Percentiles rank a stretch among this genome's conserved stretches.
phyloP scores from a whole-genome alignment of 2,329 filamentous ascomycete genomes.

The Incumbomyces lentus region DNA sequence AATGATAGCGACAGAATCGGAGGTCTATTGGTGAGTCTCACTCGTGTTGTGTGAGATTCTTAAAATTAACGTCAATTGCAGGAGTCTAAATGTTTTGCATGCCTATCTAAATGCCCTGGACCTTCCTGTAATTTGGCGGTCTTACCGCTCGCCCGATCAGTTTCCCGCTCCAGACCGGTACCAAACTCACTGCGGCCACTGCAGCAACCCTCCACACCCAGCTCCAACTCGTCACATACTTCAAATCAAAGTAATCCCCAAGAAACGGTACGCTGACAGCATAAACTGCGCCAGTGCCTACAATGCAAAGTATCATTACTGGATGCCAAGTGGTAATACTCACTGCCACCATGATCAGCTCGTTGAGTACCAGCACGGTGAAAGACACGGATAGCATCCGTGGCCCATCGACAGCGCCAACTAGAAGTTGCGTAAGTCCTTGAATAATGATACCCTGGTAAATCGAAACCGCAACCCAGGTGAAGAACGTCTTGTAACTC shows the following conservation, averaged over 20 bases:
- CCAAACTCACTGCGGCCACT: slow-evolving; percentile 67
- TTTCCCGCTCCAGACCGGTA: slow-evolving; percentile 82
- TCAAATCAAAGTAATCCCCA: slow-evolving; percentile 78
- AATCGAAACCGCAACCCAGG: slow-evolving; percentile 89
- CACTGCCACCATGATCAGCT: slow-evolving; percentile 92
- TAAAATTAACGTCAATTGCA: too few species aligned
- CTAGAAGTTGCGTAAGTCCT: slow-evolving; percentile 80
- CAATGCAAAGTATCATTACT: slow-evolving; percentile 73
- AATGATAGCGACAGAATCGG: too few species aligned
- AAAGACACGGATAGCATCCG: slow-evolving; percentile 85
- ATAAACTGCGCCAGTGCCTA: slow-evolving; percentile 75
- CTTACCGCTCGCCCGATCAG: slow-evolving; percentile 73
- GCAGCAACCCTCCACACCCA: slow-evolving; percentile 83
- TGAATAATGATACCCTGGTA: slow-evolving; percentile 96
- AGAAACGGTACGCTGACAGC: slow-evolving; percentile 76
- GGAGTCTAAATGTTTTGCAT: too few species aligned
- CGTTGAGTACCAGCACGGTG: slow-evolving; percentile 83
- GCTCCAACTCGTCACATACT: slow-evolving; percentile 64
- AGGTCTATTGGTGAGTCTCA: too few species aligned
- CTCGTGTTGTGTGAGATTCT: too few species aligned
- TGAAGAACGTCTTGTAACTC: slow-evolving; percentile 88
- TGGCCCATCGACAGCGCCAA: slow-evolving; percentile 55
- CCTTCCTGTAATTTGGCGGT: slow-evolving; percentile 90
- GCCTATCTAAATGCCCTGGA: slow-evolving; percentile 32
- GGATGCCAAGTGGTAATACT: slow-evolving; percentile 96